Percentiles rank a stretch among this genome's conserved stretches.
phyloP scores from a whole-genome alignment of 2,329 filamentous ascomycete genomes.

The Diaporthe amygdali region DNA sequence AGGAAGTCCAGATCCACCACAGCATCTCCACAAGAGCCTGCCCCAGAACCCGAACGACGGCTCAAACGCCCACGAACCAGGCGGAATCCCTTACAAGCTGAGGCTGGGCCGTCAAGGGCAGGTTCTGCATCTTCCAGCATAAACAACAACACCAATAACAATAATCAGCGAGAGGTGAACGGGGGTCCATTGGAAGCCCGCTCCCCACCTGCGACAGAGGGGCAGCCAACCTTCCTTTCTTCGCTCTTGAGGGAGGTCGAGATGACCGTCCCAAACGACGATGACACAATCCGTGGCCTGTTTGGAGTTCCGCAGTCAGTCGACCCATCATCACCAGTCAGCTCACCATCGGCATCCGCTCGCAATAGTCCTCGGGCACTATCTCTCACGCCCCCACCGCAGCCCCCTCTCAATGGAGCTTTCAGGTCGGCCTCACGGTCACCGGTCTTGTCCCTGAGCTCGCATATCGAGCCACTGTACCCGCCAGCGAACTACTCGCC shows the following conservation, averaged over 20 bases:
- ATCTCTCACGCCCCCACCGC: slow-evolving; percentile 73
- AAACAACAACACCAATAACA: background rate
- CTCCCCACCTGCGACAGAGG: slow-evolving; percentile 42
- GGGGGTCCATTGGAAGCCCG: slow-evolving; percentile 27
- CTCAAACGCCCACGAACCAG: slow-evolving; percentile 87
- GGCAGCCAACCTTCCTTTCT: slow-evolving; percentile 80
- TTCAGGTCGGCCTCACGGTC: slow-evolving; percentile 62
- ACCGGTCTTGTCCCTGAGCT: slow-evolving; percentile 70
- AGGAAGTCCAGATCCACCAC: slow-evolving; percentile 75
- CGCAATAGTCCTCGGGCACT: slow-evolving; percentile 71
- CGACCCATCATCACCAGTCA: slow-evolving; percentile 42
- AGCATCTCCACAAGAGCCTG: slow-evolving; percentile 71
- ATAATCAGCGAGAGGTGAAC: slow-evolving; percentile 23
- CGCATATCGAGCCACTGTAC: slow-evolving; percentile 74
- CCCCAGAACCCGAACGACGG: slow-evolving; percentile 77
- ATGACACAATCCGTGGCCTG: slow-evolving; percentile 53
- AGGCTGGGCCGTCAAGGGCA: slow-evolving; percentile 46
- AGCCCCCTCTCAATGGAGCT: slow-evolving; percentile 44
- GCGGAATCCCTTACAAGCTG: slow-evolving; percentile 58
- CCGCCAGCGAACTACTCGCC: slow-evolving; percentile 78
- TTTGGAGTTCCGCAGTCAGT: slow-evolving; percentile 40
- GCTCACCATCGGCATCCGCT: slow-evolving; percentile 70
- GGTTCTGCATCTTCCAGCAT: slow-evolving; percentile 24
- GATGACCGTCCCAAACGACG: slow-evolving; percentile 62
- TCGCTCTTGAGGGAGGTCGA: slow-evolving; percentile 90